Conservation (phyloP, 768 basidiomycete species). For the Mycena leptocephala region DNA sequence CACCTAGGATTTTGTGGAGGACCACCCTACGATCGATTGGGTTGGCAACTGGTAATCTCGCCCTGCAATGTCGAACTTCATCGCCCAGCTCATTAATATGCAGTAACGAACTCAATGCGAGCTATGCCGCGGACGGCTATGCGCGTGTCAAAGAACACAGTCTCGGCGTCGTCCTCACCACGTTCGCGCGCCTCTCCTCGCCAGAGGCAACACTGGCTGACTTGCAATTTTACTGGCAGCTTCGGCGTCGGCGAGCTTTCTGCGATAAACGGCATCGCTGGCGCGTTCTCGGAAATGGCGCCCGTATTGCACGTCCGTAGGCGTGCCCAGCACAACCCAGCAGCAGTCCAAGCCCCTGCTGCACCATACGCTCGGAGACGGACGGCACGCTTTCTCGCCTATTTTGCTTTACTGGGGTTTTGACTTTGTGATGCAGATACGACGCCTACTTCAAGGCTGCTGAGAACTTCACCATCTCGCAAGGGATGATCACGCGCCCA, state of each 20-base stretch:
- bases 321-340: constrained; percentile 82
- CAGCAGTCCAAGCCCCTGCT: constrained; percentile 82
- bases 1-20: constrained; percentile 84
- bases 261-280: constrained; percentile 89
- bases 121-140: constrained; percentile 95
- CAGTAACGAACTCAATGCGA: constrained; percentile 89
- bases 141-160: constrained; percentile 86
- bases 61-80: background rate
- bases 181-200: constrained; percentile 60
- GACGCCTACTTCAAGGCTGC: constrained; percentile 87
- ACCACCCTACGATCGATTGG: constrained; percentile 87
- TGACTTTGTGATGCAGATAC: constrained; percentile 64
- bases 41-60: constrained; percentile 83
- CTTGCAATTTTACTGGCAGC: constrained; percentile 50
- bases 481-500: constrained; percentile 72
- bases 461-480: constrained; percentile 80
- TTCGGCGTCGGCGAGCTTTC: constrained; percentile 97
- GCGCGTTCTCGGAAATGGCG: constrained; percentile 90
- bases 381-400: constrained; percentile 60
- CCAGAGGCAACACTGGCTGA: background rate
- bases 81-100: background rate
- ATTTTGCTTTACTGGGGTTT: background rate
- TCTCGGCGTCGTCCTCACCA: constrained; percentile 85
- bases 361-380: constrained; percentile 93
- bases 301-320: constrained; percentile 92